phyloP scores from a whole-genome alignment of 1,139 yeast genomes.

The Hanseniaspora uvarum region DNA sequence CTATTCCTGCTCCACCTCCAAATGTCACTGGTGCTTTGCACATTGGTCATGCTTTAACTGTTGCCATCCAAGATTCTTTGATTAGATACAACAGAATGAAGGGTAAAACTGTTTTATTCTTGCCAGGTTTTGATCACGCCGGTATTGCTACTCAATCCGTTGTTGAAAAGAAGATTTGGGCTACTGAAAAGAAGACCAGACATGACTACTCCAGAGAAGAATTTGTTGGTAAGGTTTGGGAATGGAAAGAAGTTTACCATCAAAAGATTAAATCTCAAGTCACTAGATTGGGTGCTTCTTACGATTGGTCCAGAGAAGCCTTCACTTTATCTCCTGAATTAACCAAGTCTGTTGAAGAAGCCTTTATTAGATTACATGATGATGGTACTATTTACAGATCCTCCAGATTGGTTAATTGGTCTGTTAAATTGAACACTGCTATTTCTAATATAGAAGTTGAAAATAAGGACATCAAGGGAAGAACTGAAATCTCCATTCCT shows the following conservation, averaged over 20 bases:
- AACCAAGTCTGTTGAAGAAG: constrained; percentile 75
- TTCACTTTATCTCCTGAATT: constrained; percentile 79
- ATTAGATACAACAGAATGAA: constrained; percentile 93
- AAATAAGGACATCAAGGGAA: constrained; percentile 76
- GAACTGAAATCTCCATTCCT: constrained; percentile 73
- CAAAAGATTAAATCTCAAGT: constrained; percentile 73
- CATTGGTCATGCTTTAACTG: constrained; percentile 96
- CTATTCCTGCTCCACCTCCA: constrained; percentile 97
- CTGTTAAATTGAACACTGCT: constrained; percentile 87
- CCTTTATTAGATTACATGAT: constrained; percentile 82
- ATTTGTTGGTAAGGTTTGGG: constrained; percentile 85
- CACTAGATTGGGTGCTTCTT: constrained; percentile 84
- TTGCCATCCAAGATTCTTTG: constrained; percentile 86
- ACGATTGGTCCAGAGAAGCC: constrained; percentile 91
- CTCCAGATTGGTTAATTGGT: constrained; percentile 90
- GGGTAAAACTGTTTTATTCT: constrained; percentile 83
- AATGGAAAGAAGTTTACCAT: constrained; percentile 96
- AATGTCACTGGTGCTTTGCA: constrained; percentile 98
- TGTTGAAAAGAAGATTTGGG: constrained; percentile 93
- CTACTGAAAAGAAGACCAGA: constrained; percentile 76
- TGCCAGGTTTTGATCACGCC: constrained; percentile 98
- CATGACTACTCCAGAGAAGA: constrained; percentile 92
- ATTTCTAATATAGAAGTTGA: constrained; percentile 93
- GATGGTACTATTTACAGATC: constrained; percentile 96
- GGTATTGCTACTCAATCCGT: constrained; percentile 99